These are phyloP conservation scores for Vararia minispora DNA, from an alignment of 768 basidiomycete genomes.

Conservation along the genomic window DNA sequence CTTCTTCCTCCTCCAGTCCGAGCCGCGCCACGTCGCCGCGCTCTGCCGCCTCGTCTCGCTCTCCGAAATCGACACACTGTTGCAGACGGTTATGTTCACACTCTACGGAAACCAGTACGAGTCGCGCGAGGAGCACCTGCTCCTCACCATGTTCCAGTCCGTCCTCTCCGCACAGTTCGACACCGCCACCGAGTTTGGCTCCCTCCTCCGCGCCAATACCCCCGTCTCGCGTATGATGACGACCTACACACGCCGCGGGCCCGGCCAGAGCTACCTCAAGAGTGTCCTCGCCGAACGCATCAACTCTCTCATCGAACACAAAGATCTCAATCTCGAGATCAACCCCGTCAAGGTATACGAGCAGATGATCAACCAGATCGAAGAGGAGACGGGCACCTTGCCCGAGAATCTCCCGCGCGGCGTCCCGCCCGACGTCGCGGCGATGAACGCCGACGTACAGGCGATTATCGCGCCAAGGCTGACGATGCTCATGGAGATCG, in stretches of 20 bases:
- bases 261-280: conserved; percentile 97
- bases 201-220: conserved; percentile 94
- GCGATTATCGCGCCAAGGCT: conserved; percentile 95
- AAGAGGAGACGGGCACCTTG: conserved; percentile 89
- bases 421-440: conserved; percentile 89
- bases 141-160: conserved; percentile 99
- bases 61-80: conserved; percentile 94
- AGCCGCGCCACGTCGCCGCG: conserved; percentile 93
- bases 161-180: conserved; percentile 98
- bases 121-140: conserved; percentile 93
- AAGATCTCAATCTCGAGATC: conserved; percentile 97
- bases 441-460: conserved; percentile 91
- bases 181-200: conserved; percentile 98
- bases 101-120: conserved; percentile 99
- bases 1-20: conserved; percentile 96
- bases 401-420: conserved; percentile 88
- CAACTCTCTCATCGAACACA: conserved; percentile 98
- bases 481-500: conserved; percentile 99
- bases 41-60: conserved; percentile 94
- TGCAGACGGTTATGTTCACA: conserved; percentile 99
- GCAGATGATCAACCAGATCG: conserved; percentile 98
- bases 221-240: conserved; percentile 99
- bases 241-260: conserved; percentile 96
- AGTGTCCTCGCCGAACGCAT: conserved; percentile 95
- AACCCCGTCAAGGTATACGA: conserved; percentile 99